Base-by-base conservation (phyloP, 164 flowering plant genomes). In the Vitis riparia region DNA sequence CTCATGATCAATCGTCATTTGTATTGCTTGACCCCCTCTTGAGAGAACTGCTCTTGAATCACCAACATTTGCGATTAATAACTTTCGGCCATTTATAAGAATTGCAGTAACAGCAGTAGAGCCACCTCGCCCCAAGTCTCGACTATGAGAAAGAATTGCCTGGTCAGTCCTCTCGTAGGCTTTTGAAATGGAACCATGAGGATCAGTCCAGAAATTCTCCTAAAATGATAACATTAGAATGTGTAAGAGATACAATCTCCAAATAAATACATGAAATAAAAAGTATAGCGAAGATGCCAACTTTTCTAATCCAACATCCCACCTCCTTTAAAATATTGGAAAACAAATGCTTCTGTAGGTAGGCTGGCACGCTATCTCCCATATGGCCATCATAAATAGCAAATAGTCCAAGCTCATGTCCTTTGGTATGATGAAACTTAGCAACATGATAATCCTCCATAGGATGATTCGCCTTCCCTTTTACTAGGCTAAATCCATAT, bases 361-460 rank as follows among this genome's bases (percentile, higher is more conserved):
- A 61, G 11, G 64, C 44, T 27, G 64, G 64, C 37, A 61, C 64
- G 5, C 64, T 61, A 61, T 61, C 64, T 30, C 64, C 64, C 47
- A 61, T 11, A 61, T 61, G 64, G 16, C 64, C 64, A 32, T 61
- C 64, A 32, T 61, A 61, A 61, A 61, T 61, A 30, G 64, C 64
- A 61, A 61, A 61, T 3, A 61, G 44, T 12, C 64, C 64, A 8
- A 61, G 44, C 16, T 61, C 64, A 29, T 19, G 37, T 37, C 64
- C 64, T 61, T 11, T 12, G 11, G 5, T 61, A 13, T 61, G 37
- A 37, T 27, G 47, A 30, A 61, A 61, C 48, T 61, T 61, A 23
- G 64, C 64, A 23, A 61, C 64, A 61, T 61, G 64, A 61, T 61
- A 61, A 30, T 61, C 64, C 64, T 61, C 64, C 64, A 61, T 61